These are phyloP conservation scores for Phialophora chinensis DNA, from an alignment of 2,329 filamentous ascomycete species.

Conservation along the genomic window DNA sequence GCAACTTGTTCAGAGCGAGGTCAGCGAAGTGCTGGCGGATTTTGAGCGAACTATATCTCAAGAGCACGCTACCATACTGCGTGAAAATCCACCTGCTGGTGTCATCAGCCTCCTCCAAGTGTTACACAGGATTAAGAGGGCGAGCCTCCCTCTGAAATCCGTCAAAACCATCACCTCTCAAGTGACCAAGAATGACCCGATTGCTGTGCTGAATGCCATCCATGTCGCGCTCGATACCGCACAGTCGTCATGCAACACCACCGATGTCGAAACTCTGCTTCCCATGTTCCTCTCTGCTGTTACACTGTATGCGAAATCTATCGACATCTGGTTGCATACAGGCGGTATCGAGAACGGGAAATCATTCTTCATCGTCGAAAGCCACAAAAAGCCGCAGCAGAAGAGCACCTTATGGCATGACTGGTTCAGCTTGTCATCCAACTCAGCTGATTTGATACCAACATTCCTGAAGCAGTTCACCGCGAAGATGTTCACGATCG, in stretches of 20 bases:
- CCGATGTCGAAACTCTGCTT: constrained; percentile 20
- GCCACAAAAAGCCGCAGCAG: constrained; percentile 4
- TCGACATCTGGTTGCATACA: constrained; percentile 30
- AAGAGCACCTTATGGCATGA: constrained; percentile 33
- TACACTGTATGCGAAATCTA: constrained; percentile 25
- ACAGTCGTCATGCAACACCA: constrained; percentile 19
- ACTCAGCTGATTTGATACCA: constrained; percentile 22
- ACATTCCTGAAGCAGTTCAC: constrained; percentile 25
- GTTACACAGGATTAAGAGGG: constrained; percentile 17
- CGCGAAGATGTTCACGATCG: constrained; percentile 28
- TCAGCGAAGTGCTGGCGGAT: constrained; percentile 18
- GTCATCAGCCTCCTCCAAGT: constrained; percentile 28
- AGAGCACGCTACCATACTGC: constrained; percentile 24
- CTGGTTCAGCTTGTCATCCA: constrained; percentile 29
- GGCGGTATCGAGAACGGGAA: constrained; percentile 18
- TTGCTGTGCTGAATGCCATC: constrained; percentile 24
- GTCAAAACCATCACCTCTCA: constrained; percentile 11
- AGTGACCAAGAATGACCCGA: constrained; percentile 18
- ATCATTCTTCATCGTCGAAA: constrained; percentile 29
- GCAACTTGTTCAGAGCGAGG: constrained; percentile 29
- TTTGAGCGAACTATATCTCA: constrained; percentile 22
- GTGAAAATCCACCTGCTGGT: constrained; percentile 18
- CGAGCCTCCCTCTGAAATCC: constrained; percentile 13
- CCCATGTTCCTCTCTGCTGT: constrained; percentile 29
- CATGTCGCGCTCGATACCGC: constrained; percentile 23